Conservation (phyloP, 305 asterid genomes). For the Fraxinus xanthoxyloides region DNA sequence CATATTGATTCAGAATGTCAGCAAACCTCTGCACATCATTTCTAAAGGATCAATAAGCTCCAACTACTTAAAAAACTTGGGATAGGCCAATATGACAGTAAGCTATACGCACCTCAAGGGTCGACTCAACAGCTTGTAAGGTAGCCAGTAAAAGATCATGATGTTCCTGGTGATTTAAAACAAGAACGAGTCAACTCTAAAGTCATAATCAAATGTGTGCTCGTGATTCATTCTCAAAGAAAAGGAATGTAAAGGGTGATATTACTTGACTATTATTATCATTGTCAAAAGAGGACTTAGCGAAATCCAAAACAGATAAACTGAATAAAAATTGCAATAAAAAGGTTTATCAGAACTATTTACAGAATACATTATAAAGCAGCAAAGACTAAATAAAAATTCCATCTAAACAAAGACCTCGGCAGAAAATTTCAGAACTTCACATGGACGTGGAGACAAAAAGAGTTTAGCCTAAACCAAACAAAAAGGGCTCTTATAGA, state of each 20-base stretch:
- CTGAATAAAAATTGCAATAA: constrained; percentile 11
- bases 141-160: constrained; percentile 85
- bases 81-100: constrained; percentile 19
- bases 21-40: constrained; percentile 64
- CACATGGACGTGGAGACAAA: neutral
- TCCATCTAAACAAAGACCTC: constrained; percentile 15
- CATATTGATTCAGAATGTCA: constrained; percentile 70
- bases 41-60: constrained; percentile 26
- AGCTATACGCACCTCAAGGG: constrained; percentile 78
- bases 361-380: constrained; percentile 7
- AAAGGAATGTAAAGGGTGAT: constrained; percentile 19
- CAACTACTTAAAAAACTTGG: constrained; percentile 24
- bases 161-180: constrained; percentile 69
- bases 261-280: constrained; percentile 12
- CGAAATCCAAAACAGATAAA: constrained; percentile 4
- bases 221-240: constrained; percentile 15
- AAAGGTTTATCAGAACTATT: constrained; percentile 17
- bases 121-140: constrained; percentile 80
- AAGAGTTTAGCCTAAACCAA: neutral
- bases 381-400: constrained; percentile 15
- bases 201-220: constrained; percentile 6
- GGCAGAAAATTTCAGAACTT: constrained; percentile 12
- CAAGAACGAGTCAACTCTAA: constrained; percentile 20
- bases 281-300: constrained; percentile 18
- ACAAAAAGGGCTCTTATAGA: neutral